Evolutionary conservation across 768 basidiomycete species (phyloP), one percentile per base, ranked within the genome.

Genomic region (Podaxis sp.): DNA sequence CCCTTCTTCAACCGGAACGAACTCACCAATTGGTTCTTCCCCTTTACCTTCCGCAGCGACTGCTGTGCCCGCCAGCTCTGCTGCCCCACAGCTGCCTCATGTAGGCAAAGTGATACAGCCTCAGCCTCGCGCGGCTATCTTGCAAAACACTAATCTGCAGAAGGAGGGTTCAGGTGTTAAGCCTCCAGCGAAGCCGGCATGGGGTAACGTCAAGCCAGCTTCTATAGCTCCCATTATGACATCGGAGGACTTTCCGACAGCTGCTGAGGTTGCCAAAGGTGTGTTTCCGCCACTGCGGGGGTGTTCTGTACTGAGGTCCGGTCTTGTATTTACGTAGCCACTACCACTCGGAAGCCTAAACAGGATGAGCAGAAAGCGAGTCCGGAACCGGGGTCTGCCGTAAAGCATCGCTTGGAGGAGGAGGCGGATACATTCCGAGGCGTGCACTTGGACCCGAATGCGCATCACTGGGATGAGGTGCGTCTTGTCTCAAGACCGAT

Each of bases 401-500:
- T 75, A 67, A 87, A 88, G 71, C 86, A 86, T 69, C 83, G 86
- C 17, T 76, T 89, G 46, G 75, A 87, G 58, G 90, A 94, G 71
- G 91, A 93, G 68, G 89, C 95, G 6, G 96, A 97, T 73, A 90
- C 95, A 0, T 99, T 99, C 76, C 85, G 95, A 41, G 96, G 96
- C 0, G 88, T 94, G 0, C 95, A 98, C 73, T 77, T 98, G 52
- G 89, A 97, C 75, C 93, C 95, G 54, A 96, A 96, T 68, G 87
- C 91, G 2, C 91, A 94, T 71, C 95, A 98, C 71, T 99, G 97
- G 97, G 97, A 98, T 68, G 95, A 97, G 83, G 96, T 98, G 65
- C 64, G 91, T 75, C 17, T 27, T 33, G n/a, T 59, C 15, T 43
- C 38, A 52, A 64, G 67, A 64, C 17, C 22, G 17, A 57, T 59